These are phyloP conservation scores for Prunus fruticosa DNA, from an alignment of 306 rosid species.

Conservation along the genomic window DNA sequence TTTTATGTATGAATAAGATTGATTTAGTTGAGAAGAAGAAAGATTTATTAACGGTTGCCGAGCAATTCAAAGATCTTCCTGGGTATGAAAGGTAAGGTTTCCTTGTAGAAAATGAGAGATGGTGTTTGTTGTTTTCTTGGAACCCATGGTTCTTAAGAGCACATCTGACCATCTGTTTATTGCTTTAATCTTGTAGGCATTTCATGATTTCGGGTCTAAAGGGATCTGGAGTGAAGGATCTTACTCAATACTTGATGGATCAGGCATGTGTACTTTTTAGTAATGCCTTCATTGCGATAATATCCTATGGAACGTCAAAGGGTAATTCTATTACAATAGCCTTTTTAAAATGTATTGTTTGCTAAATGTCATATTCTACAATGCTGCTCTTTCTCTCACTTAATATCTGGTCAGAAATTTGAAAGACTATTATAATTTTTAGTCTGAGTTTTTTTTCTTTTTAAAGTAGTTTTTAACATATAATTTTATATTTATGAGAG, in stretches of 20 bases:
- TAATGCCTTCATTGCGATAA: slow-evolving; percentile 18
- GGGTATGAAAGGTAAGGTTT: slow-evolving; percentile 79
- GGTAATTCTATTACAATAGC: background rate
- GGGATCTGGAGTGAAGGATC: slow-evolving; percentile 81
- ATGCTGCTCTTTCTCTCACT: background rate
- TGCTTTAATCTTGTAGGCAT: slow-evolving; percentile 46
- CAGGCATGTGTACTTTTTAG: slow-evolving; percentile 60
- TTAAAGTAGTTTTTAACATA: background rate
- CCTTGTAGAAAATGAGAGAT: slow-evolving; percentile 14
- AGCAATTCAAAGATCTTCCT: slow-evolving; percentile 82
- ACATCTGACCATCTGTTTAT: slow-evolving; percentile 27
- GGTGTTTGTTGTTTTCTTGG: slow-evolving; percentile 6
- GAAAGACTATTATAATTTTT: too few species aligned
- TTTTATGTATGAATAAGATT: slow-evolving; percentile 90
- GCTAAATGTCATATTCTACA: background rate
- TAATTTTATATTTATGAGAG: background rate
- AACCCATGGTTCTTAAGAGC: slow-evolving; percentile 8
- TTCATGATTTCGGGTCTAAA: slow-evolving; percentile 96
- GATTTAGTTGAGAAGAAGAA: slow-evolving; percentile 94
- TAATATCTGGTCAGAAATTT: background rate
- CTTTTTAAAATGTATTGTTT: slow-evolving; percentile 9
- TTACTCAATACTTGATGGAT: slow-evolving; percentile 65
- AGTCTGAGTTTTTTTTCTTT: background rate
- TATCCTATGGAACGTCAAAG: background rate
- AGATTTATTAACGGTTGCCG: slow-evolving; percentile 69